Percentiles rank a stretch among this genome's conserved stretches.
Evolutionary conservation across 345 rosid species (phyloP).

Genomic region (Eucalyptus melliodora): DNA sequence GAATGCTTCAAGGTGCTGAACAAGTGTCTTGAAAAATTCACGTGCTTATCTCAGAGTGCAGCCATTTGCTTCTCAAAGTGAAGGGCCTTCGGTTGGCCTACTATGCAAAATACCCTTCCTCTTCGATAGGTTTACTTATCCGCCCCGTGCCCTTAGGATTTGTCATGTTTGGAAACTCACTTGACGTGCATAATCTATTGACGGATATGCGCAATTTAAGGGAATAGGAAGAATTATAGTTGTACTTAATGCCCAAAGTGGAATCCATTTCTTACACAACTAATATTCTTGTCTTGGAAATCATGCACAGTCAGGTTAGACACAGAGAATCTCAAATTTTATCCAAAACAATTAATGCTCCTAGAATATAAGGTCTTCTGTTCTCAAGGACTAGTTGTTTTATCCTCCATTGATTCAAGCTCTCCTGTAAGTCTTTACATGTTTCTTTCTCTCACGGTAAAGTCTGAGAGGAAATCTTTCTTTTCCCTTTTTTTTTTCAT

Average conservation of each 20-base stretch:
- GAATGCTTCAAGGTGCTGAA: no score
- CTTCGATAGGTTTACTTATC: not conserved
- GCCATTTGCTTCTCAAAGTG: not conserved
- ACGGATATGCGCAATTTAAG: accelerated
- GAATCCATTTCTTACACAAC: not conserved
- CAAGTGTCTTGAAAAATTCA: no score
- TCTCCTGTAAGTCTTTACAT: not conserved
- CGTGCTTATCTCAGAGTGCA: no score
- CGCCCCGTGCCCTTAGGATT: not conserved
- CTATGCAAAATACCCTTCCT: not conserved
- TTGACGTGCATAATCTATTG: not conserved
- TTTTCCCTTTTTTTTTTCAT: not conserved
- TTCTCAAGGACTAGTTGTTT: not conserved
- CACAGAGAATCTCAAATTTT: not conserved
- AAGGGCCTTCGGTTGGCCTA: not conserved
- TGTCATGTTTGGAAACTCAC: not conserved
- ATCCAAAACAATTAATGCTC: no score
- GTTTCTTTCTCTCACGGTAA: not conserved
- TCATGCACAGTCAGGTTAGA: not conserved
- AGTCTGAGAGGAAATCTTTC: not conserved
- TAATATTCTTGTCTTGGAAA: not conserved
- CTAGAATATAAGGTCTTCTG: not conserved
- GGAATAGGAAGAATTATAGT: not conserved
- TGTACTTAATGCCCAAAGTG: not conserved
- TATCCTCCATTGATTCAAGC: not conserved